A percentile compares a stretch with the other conserved stretches of the same genome.
phyloP scores from a whole-genome alignment of 2,329 filamentous ascomycete genomes.

The Pseudocercospora fijiensis region DNA sequence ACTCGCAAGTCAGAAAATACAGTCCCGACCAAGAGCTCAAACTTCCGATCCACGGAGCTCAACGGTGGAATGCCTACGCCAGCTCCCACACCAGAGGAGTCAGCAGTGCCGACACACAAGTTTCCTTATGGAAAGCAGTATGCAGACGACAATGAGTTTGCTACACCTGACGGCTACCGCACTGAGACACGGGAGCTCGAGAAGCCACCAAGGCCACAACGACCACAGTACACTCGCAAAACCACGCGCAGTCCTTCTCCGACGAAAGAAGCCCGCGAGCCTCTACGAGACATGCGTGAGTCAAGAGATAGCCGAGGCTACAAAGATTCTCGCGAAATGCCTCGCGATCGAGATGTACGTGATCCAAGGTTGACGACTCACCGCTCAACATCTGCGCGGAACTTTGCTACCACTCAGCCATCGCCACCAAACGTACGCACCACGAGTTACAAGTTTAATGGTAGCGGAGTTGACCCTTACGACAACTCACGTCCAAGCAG shows the following conservation, averaged over 20 bases:
- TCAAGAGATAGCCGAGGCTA: slow-evolving; percentile 3
- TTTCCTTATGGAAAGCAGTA: slow-evolving; percentile 33
- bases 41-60: slow-evolving; percentile 31
- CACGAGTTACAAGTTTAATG: slow-evolving; percentile 32
- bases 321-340: slow-evolving; percentile 6
- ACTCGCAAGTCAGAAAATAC: slow-evolving; percentile 20
- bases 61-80: slow-evolving; percentile 32
- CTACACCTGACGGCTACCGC: slow-evolving; percentile 35
- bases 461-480: slow-evolving; percentile 25
- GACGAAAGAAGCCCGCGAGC: slow-evolving; percentile 22
- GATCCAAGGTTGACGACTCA: slow-evolving; percentile 14
- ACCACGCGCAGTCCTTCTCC: slow-evolving; percentile 35
- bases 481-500: slow-evolving; percentile 20
- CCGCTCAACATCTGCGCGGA: slow-evolving; percentile 29
- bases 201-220: slow-evolving; percentile 9
- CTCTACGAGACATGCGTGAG: not conserved
- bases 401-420: slow-evolving; percentile 24
- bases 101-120: slow-evolving; percentile 20
- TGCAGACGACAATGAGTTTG: slow-evolving; percentile 35
- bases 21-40: slow-evolving; percentile 26
- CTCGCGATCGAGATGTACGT: slow-evolving; percentile 17
- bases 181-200: slow-evolving; percentile 29
- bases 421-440: slow-evolving; percentile 28
- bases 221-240: slow-evolving; percentile 18
- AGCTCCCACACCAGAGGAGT: slow-evolving; percentile 30